A percentile compares a stretch with the other conserved stretches of the same genome.
Conservation (phyloP, 257 asterid genomes). For the Solanum verrucosum region DNA sequence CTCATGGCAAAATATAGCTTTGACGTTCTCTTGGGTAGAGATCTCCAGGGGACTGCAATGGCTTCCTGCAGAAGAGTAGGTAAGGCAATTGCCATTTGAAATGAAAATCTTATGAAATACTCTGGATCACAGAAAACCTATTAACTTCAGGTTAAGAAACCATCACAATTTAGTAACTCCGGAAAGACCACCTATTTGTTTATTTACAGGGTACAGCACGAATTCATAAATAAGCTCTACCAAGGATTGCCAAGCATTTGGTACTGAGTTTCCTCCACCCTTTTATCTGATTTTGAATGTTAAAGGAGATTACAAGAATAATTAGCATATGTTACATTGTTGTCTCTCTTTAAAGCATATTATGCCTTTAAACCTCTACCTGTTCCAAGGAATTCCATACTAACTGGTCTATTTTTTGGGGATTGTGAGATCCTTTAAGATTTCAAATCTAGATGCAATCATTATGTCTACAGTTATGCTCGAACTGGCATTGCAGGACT, state of each 20-base stretch:
- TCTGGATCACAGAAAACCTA: neutral
- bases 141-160: neutral
- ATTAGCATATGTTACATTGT: neutral
- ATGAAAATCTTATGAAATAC: neutral
- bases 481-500: neutral
- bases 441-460: neutral
- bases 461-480: neutral
- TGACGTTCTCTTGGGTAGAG: slow-evolving; percentile 73
- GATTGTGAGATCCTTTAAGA: neutral
- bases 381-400: neutral
- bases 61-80: slow-evolving; percentile 50
- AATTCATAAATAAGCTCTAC: neutral
- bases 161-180: neutral
- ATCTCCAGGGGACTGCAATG: slow-evolving; percentile 77
- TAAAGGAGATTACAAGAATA: neutral
- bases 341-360: neutral
- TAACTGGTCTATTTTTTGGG: neutral
- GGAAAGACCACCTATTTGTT: neutral
- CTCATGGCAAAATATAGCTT: slow-evolving; percentile 83
- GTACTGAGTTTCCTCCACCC: no score
- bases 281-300: neutral
- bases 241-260: no score
- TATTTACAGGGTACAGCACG: neutral
- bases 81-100: slow-evolving; percentile 4
- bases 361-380: neutral